Percentiles rank a stretch among this genome's conserved stretches.
Evolutionary conservation across 441 rosid species (phyloP).

Genomic region (Viola pubescens): DNA sequence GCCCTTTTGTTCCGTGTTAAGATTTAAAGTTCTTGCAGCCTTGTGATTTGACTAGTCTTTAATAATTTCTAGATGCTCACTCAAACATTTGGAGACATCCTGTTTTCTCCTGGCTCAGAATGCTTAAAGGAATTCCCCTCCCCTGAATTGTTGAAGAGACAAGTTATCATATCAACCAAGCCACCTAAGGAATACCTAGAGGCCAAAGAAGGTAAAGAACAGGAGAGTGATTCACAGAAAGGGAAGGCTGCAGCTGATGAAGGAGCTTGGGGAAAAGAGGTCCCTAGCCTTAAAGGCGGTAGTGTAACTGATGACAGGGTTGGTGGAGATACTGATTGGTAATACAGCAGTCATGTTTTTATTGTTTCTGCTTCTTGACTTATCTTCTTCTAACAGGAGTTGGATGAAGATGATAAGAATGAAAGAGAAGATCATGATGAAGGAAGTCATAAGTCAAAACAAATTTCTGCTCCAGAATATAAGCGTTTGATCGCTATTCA

Average conservation of each 20-base stretch:
- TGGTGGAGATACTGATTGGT: slow-evolving; percentile 4
- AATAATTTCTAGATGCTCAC: slow-evolving; percentile 58
- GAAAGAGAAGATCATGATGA: slow-evolving; percentile 44
- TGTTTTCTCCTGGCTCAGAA: slow-evolving; percentile 60
- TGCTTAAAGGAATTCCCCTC: slow-evolving; percentile 74
- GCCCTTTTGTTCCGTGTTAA: slow-evolving; percentile 6
- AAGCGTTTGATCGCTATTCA: slow-evolving; percentile 71
- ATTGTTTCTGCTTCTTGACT: slow-evolving; percentile 10
- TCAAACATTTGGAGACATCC: slow-evolving; percentile 64
- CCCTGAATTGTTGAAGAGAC: slow-evolving; percentile 51
- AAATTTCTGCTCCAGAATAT: slow-evolving; percentile 41
- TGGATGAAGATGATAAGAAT: slow-evolving; percentile 26
- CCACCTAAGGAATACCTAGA: slow-evolving; percentile 83
- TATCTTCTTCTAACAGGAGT: slow-evolving; percentile 32
- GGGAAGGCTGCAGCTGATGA: slow-evolving; percentile 45
- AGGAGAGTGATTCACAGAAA: slow-evolving; percentile 31
- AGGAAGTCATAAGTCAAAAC: slow-evolving; percentile 33
- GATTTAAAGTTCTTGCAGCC: slow-evolving; percentile 8
- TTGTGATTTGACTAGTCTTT: slow-evolving; percentile 15
- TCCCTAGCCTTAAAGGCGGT: slow-evolving; percentile 35
- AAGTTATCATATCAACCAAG: slow-evolving; percentile 75
- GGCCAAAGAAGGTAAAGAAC: slow-evolving; percentile 32
- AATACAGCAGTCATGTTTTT: neutral
- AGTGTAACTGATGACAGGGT: slow-evolving; percentile 40
- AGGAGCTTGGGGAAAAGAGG: slow-evolving; percentile 66